Evolutionary conservation across 139 green algal species (phyloP), one percentile per base, ranked within the genome.

Genomic region (Gonium pectorale): DNA sequence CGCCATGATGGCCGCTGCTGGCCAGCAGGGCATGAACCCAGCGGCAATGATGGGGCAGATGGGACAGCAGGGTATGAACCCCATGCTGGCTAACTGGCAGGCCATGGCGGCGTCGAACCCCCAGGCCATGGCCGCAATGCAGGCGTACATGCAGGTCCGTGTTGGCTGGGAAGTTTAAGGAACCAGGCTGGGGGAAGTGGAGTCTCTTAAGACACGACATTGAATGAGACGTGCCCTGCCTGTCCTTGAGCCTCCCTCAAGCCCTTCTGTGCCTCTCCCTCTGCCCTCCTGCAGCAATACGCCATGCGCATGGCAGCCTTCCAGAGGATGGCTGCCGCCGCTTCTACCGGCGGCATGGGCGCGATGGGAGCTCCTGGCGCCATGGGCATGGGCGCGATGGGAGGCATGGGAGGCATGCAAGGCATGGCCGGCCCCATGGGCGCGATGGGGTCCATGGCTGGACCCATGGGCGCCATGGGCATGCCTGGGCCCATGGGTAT

Each of bases 221-320:
- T n/a, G n/a, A n/a, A n/a, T 49, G 70, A 5, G 35, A 9, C 2
- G 1, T 56, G 29, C 37, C 2, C 17, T 44, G 31, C 15, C 35
- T 77, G 17, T 26, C 24, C 56, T 6, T 11, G 68, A 46, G 7
- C 38, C 56, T 54, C 51, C 40, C 44, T 0, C 43, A 81, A 0
- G 27, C 2, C 35, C 31, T 35, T 29, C 54, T 37, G 41, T 59
- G 52, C 27, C 33, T 46, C 31, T 38, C 54, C 68, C 60, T 31
- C 5, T 41, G 59, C 24, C 33, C 35, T 37, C 27, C 35, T 27
- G 49, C 81, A 90, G 87, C 87, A 88, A 88, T 90, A 88, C 37
- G 87, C 87, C 2, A 74, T 88, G 74, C 75, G 87, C 15, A 85
- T 81, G 81, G 81, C 81, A 11, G 87, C 81, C 7, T 81, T 80